phyloP scores from a whole-genome alignment of 164 flowering plant species.

The Amborella trichopoda region DNA sequence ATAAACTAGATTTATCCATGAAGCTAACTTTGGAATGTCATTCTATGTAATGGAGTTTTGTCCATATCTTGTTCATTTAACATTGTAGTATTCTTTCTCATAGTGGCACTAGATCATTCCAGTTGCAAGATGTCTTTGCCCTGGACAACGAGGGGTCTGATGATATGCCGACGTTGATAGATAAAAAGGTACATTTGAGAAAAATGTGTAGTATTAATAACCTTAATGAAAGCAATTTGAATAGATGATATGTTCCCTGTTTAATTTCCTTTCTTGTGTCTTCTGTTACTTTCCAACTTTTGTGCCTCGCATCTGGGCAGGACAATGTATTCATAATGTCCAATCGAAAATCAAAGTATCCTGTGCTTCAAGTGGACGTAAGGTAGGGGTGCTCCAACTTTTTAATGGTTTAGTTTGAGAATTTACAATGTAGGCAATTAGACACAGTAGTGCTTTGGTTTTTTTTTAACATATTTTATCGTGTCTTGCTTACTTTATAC shows the following conservation, averaged over 20 bases:
- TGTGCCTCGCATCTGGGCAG: constrained; percentile 26
- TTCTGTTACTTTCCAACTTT: not conserved
- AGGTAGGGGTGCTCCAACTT: constrained; percentile 33
- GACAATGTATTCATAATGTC: constrained; percentile 96
- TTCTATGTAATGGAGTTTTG: not conserved
- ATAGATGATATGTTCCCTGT: too few relatives aligned
- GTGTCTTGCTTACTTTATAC: too few relatives aligned
- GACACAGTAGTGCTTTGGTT: too few relatives aligned
- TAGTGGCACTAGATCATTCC: constrained; percentile 81
- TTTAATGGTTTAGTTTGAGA: too few relatives aligned
- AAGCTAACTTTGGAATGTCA: not conserved
- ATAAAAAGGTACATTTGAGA: constrained; percentile 62
- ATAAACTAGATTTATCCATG: not conserved
- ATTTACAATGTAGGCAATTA: too few relatives aligned
- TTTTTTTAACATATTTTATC: too few relatives aligned
- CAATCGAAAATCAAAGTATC: constrained; percentile 90
- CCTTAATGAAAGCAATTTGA: too few relatives aligned
- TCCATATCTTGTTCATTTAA: not conserved
- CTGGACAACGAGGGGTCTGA: constrained; percentile 75
- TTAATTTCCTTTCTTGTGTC: not conserved
- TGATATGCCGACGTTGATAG: constrained; percentile 66
- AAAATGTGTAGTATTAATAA: too few relatives aligned
- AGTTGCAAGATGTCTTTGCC: constrained; percentile 72
- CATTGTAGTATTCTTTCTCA: constrained; percentile 7
- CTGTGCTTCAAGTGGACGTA: constrained; percentile 90